A percentile compares a stretch with the other conserved stretches of the same genome.
phyloP scores from a whole-genome alignment of 1,284 basidiomycete genomes.

The Microbotryum violaceum region DNA sequence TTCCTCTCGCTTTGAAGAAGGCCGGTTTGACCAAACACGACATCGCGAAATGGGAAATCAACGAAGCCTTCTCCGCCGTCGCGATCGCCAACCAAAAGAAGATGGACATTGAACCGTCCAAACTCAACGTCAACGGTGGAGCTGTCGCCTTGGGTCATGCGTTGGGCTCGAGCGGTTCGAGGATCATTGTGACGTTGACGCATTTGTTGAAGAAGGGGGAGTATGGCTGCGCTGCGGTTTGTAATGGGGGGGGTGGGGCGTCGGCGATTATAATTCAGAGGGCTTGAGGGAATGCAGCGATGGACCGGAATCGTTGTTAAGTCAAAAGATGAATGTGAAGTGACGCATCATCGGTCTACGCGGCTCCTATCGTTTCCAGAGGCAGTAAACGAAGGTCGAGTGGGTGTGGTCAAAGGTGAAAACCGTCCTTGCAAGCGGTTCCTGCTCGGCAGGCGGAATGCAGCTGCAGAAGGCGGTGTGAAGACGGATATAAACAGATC shows the following conservation, averaged over 20 bases:
- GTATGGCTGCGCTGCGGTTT: constrained; percentile 40
- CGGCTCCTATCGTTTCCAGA: too few relatives aligned
- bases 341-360: too few relatives aligned
- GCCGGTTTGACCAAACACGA: constrained; percentile 76
- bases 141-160: constrained; percentile 35
- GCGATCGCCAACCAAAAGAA: background rate
- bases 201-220: constrained; percentile 40
- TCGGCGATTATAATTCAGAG: background rate
- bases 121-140: constrained; percentile 16
- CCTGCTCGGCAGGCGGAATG: too few relatives aligned
- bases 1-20: constrained; percentile 77
- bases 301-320: too few relatives aligned
- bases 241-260: constrained; percentile 31
- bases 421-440: too few relatives aligned
- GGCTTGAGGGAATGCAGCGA: background rate
- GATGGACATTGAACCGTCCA: background rate
- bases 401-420: too few relatives aligned
- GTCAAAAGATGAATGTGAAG: too few relatives aligned
- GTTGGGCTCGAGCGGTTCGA: constrained; percentile 39
- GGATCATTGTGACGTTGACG: constrained; percentile 41
- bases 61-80: constrained; percentile 49
- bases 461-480: too few relatives aligned
- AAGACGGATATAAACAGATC: too few relatives aligned
- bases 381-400: too few relatives aligned
- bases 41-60: constrained; percentile 88